A percentile compares a stretch with the other conserved stretches of the same genome.
phyloP scores from a whole-genome alignment of 306 rosid species.

The Rosa multiflora region DNA sequence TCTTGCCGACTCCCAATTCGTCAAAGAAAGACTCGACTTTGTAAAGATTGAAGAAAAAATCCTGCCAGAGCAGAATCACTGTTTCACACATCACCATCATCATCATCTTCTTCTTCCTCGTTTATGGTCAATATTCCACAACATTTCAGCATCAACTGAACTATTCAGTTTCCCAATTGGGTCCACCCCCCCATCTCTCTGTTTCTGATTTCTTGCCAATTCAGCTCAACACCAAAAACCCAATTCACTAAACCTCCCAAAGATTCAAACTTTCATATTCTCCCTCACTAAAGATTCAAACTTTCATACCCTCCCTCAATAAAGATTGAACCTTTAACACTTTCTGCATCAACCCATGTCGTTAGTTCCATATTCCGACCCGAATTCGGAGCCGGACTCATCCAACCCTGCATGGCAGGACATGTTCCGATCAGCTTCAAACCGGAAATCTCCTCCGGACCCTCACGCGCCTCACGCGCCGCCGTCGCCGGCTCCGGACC shows the following conservation, averaged over 20 bases:
- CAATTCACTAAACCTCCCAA: neutral
- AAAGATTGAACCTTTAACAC: neutral
- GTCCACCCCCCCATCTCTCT: neutral
- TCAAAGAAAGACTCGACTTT: neutral
- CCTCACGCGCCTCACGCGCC: conserved; percentile 23
- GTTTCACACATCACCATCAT: neutral
- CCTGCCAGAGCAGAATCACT: neutral
- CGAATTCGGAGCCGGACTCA: conserved; percentile 35
- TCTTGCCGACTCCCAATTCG: neutral
- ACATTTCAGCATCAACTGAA: neutral
- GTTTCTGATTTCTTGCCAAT: neutral
- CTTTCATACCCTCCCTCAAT: neutral
- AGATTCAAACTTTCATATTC: neutral
- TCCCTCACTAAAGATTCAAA: conserved; percentile 7
- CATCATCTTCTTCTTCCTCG: conserved; percentile 17
- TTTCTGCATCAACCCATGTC: conserved; percentile 38
- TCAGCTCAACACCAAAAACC: neutral
- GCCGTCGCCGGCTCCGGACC: neutral
- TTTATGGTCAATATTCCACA: conserved; percentile 12
- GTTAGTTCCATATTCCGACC: conserved; percentile 65
- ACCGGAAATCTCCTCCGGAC: conserved; percentile 39
- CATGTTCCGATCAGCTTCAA: conserved; percentile 91
- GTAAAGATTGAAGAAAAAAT: neutral
- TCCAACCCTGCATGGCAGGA: conserved; percentile 84
- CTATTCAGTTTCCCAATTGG: neutral